A percentile compares a stretch with the other conserved stretches of the same genome.
Conservation (phyloP, 2,329 filamentous ascomycete species). For the Taxawa tesnikishii region DNA sequence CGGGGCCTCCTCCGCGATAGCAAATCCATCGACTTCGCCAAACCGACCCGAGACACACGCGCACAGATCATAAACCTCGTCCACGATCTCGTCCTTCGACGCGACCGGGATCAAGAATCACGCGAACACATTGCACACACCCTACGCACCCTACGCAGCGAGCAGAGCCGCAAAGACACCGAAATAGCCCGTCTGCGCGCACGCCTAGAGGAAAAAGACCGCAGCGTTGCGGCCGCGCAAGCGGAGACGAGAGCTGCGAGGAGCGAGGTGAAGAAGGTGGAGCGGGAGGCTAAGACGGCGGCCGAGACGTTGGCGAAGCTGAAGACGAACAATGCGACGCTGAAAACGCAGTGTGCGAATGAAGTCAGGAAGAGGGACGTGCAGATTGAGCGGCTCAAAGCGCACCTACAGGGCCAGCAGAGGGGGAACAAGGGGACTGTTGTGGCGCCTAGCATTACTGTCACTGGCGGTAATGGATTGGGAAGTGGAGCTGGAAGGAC, state of each 20-base stretch:
- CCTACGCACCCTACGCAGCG: conserved; percentile 62
- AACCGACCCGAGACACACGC: conserved; percentile 59
- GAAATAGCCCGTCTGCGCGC: conserved; percentile 39
- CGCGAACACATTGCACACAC: conserved; percentile 71
- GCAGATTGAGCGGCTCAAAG: conserved; percentile 80
- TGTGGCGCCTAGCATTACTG: conserved; percentile 35
- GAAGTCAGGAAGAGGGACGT: conserved; percentile 84
- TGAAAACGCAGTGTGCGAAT: conserved; percentile 75
- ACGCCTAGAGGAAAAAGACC: conserved; percentile 46
- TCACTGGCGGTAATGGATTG: conserved; percentile 18
- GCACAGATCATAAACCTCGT: conserved; percentile 82
- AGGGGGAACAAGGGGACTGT: conserved; percentile 30
- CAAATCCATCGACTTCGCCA: conserved; percentile 67
- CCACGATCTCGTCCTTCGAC: conserved; percentile 80
- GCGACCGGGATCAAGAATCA: conserved; percentile 88
- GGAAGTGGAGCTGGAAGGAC: conserved; percentile 42
- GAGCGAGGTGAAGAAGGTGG: conserved; percentile 71
- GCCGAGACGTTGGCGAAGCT: conserved; percentile 74
- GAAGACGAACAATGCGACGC: conserved; percentile 69
- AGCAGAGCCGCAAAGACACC: conserved; percentile 59
- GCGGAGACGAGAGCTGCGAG: conserved; percentile 60
- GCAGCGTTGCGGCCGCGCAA: conserved; percentile 60
- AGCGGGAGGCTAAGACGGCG: conserved; percentile 58
- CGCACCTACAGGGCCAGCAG: conserved; percentile 59
- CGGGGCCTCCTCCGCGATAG: conserved; percentile 51